Conservation (phyloP, 139 green algal genomes). For the Raphidocelis subcapitata region DNA sequence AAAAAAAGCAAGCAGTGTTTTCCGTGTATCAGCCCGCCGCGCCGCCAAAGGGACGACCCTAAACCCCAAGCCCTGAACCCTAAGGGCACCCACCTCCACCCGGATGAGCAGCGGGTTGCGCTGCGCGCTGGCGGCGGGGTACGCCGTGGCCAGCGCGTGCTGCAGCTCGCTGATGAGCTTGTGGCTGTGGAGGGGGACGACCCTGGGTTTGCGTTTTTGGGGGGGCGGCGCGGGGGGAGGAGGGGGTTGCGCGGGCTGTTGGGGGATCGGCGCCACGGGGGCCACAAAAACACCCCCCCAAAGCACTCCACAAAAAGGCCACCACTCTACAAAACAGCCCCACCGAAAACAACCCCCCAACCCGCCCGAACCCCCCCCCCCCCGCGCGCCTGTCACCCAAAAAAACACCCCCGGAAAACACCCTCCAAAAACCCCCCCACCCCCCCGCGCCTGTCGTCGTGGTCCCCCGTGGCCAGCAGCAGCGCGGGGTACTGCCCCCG, state of each 20-base stretch:
- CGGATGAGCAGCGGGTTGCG: constrained; percentile 84
- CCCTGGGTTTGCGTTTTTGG: too few species aligned
- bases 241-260: neutral
- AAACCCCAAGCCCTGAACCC: too few species aligned
- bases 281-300: neutral
- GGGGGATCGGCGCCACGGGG: neutral
- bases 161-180: constrained; percentile 86
- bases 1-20: too few species aligned
- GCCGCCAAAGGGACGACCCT: too few species aligned
- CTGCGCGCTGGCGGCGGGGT: constrained; percentile 44
- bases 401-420: neutral
- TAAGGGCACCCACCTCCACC: constrained; percentile 72
- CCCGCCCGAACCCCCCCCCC: too few species aligned
- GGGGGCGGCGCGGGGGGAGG: neutral
- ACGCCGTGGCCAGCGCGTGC: constrained; percentile 52
- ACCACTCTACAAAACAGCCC: too few species aligned
- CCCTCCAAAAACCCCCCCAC: neutral
- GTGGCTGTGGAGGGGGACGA: constrained; percentile 86
- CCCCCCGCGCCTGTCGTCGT: constrained; percentile 46
- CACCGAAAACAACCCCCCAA: too few species aligned
- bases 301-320: neutral
- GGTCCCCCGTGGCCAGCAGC: constrained; percentile 79
- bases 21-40: too few species aligned
- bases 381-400: neutral
- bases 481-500: constrained; percentile 79